A percentile compares a stretch with the other conserved stretches of the same genome.
phyloP scores from a whole-genome alignment of 768 basidiomycete genomes.

The Porpolomopsis calyptriformis region DNA sequence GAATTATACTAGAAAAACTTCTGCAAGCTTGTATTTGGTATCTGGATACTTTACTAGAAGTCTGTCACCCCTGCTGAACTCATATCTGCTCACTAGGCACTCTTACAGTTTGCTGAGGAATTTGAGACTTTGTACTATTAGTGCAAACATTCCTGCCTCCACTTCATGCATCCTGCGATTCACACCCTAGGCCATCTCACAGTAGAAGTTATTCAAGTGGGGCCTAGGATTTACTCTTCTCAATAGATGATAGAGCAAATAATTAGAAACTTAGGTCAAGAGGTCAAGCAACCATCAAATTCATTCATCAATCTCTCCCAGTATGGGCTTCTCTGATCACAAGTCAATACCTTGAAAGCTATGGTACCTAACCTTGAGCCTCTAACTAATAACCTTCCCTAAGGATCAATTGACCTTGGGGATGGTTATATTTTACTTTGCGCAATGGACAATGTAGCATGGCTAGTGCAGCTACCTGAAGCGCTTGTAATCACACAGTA shows the following conservation, averaged over 20 bases:
- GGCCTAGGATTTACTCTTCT: conserved; percentile 7
- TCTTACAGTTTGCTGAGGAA: conserved; percentile 12
- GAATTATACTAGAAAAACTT: conserved; percentile 8
- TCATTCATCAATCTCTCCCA: conserved; percentile 14
- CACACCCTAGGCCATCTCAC: conserved; percentile 12
- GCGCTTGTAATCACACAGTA: neutral
- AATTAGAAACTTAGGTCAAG: conserved; percentile 13
- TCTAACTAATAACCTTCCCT: conserved; percentile 14
- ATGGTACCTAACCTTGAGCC: conserved; percentile 10
- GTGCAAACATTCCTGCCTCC: conserved; percentile 10
- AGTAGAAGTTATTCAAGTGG: conserved; percentile 11
- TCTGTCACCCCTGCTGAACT: conserved; percentile 1
- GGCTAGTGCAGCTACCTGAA: neutral
- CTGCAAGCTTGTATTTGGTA: conserved; percentile 12
- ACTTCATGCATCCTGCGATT: conserved; percentile 12
- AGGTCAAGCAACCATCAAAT: conserved; percentile 13
- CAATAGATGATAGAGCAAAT: conserved; percentile 15
- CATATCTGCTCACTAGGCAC: neutral
- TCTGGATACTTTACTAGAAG: conserved; percentile 7
- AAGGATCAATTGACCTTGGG: conserved; percentile 2
- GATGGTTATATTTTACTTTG: neutral
- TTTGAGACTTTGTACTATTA: conserved; percentile 15
- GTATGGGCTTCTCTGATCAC: conserved; percentile 4
- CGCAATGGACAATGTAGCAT: neutral
- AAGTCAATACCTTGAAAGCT: neutral